Base-by-base conservation (phyloP, 495 filamentous ascomycete species). In the Opeltia flavorubescens region DNA sequence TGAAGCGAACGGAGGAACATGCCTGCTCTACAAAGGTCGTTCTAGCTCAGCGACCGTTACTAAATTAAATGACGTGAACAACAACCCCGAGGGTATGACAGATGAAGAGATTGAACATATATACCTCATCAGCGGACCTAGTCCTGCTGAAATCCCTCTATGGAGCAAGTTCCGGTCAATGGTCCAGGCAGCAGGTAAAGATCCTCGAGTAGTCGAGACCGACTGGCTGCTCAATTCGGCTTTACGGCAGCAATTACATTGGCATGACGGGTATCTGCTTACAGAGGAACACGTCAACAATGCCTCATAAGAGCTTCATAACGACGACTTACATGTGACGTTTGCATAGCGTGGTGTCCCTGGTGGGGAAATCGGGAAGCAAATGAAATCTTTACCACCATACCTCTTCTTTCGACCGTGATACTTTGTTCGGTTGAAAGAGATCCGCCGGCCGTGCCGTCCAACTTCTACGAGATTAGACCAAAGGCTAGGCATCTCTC, bases 191-290 rank as follows among this genome's bases (percentile, higher is more conserved):
- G 75, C 79, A 15, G 76, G 81, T 50, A 84, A 84, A 68, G 71
- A 74, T 30, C 80, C 85, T 7, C 69, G 79, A 24, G 80, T 99
- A 42, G 85, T 94, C 13, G 74, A 69, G 17, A 71, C 80, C 17
- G 87, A 96, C 55, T 99, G 93, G 93, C 58, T 96, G 53, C 64
- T 96, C 54, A 81, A 87, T 49, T 77, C 86, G 50, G 85, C 86
- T 3, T 87, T 96, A 84, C 78, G 74, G 46, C 91, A 99, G 65
- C 66, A 83, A 56, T 52, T 84, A 39, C 68, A 67, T 17, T 80
- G 79, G 61, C 66, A 77, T 33, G 70, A 78, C 25, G 69, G 67
- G 46, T 94, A 86, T 62, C 65, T 67, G 54, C 50, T 71, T 29
- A 55, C 47, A 18, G 53, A 58, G 9, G 43, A 48, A 17, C 38